Evolutionary conservation across 177 flowering plant species (phyloP).

Genomic region (Vitis hybrid): DNA sequence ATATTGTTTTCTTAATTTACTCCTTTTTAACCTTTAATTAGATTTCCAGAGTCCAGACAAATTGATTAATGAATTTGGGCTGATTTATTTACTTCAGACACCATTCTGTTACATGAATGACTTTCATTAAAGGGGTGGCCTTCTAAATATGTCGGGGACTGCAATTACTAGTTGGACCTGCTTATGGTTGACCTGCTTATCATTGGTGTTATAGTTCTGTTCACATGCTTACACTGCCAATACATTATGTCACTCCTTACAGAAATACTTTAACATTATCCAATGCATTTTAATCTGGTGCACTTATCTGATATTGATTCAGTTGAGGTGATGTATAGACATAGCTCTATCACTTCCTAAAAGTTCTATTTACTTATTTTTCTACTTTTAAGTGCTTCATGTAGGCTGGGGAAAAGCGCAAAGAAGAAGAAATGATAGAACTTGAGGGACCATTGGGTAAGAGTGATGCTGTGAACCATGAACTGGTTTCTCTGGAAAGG

Average conservation of each 20-base stretch:
- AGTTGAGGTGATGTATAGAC: neutral
- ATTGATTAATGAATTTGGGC: too few species aligned
- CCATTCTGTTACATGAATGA: too few species aligned
- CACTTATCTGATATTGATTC: too few species aligned
- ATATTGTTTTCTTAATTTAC: too few species aligned
- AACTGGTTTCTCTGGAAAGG: constrained; percentile 72
- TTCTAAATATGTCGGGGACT: too few species aligned
- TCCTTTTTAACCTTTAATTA: too few species aligned
- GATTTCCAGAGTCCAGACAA: too few species aligned
- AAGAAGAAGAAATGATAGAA: constrained; percentile 93
- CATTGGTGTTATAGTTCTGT: neutral
- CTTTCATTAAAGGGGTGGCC: too few species aligned
- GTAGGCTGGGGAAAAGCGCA: constrained; percentile 97
- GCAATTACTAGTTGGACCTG: too few species aligned
- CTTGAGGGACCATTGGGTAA: constrained; percentile 90
- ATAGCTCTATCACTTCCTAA: neutral
- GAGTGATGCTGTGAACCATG: constrained; percentile 70
- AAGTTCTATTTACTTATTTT: neutral
- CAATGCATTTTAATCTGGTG: too few species aligned
- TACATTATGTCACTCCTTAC: neutral
- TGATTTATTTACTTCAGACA: too few species aligned
- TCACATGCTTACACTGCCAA: neutral
- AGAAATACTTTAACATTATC: neutral
- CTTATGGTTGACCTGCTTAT: too few species aligned
- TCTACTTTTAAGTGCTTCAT: constrained; percentile 12